Conservation (phyloP, 805 yeast genomes). For the Zygotorulaspora florentina region DNA sequence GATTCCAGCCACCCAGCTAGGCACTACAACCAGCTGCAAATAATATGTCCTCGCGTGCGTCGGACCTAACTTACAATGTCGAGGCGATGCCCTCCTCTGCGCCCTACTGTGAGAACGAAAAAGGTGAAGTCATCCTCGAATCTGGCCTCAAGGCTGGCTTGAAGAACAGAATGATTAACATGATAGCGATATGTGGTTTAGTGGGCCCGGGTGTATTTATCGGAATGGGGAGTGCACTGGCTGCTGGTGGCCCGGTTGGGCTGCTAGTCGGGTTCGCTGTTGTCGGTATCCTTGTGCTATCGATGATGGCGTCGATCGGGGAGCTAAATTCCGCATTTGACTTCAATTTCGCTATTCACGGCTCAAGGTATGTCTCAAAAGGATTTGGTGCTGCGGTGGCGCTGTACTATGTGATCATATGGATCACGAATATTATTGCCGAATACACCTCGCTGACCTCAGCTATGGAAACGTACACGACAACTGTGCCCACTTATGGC, state of each 20-base stretch:
- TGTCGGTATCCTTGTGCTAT: conserved; percentile 49
- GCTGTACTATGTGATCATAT: conserved; percentile 49
- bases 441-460: conserved; percentile 54
- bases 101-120: conserved; percentile 18
- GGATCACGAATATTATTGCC: conserved; percentile 53
- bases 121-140: conserved; percentile 30
- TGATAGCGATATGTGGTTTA: conserved; percentile 53
- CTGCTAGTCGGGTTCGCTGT: conserved; percentile 48
- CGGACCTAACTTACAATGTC: neutral
- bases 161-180: conserved; percentile 47
- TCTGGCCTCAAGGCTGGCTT: conserved; percentile 43
- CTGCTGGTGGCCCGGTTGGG: conserved; percentile 51
- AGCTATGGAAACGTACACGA: conserved; percentile 47
- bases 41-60: neutral
- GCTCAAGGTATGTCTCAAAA: conserved; percentile 47
- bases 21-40: neutral
- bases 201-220: conserved; percentile 58
- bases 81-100: neutral
- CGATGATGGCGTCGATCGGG: conserved; percentile 54
- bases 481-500: conserved; percentile 50
- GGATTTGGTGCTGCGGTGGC: conserved; percentile 58
- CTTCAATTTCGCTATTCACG: conserved; percentile 38
- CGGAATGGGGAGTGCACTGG: conserved; percentile 49
- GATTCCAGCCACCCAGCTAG: neutral
- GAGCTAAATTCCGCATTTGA: conserved; percentile 53